phyloP scores from a whole-genome alignment of 768 basidiomycete species.

The Erythrobasidium yunnanense region DNA sequence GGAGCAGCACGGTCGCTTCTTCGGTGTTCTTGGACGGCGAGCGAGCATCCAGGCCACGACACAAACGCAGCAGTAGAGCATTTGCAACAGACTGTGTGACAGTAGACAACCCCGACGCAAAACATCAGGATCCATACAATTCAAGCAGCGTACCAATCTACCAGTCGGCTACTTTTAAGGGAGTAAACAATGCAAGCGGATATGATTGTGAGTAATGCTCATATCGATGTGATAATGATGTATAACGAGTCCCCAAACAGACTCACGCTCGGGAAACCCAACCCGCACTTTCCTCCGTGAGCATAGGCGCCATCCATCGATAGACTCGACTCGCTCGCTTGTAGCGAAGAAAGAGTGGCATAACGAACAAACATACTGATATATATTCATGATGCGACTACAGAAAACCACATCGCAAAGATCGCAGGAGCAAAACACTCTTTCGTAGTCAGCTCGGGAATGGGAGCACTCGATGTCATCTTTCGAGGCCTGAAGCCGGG shows the following conservation, averaged over 20 bases:
- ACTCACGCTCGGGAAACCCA: slow-evolving; percentile 88
- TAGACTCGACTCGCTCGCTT: too few species aligned
- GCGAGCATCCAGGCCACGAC: background rate
- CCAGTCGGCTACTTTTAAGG: slow-evolving; percentile 97
- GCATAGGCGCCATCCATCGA: slow-evolving; percentile 32
- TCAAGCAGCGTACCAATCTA: slow-evolving; percentile 93
- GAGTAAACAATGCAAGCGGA: slow-evolving; percentile 39
- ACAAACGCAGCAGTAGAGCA: background rate
- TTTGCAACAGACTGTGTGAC: slow-evolving; percentile 49
- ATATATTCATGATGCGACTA: too few species aligned
- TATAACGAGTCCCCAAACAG: background rate
- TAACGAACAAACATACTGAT: too few species aligned
- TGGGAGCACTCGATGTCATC: slow-evolving; percentile 95
- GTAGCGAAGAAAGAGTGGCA: too few species aligned
- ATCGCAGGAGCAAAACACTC: slow-evolving; percentile 85
- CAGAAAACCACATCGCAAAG: slow-evolving; percentile 95
- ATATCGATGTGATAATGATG: background rate
- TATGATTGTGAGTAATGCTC: slow-evolving; percentile 4
- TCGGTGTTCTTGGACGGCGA: slow-evolving; percentile 16
- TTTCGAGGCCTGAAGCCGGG: slow-evolving; percentile 86
- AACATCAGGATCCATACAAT: slow-evolving; percentile 87
- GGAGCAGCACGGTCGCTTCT: background rate
- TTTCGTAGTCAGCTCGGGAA: slow-evolving; percentile 87
- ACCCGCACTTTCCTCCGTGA: slow-evolving; percentile 86
- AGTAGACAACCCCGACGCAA: slow-evolving; percentile 66